Evolutionary conservation across 345 rosid species (phyloP), one percentile per base, ranked within the genome.

Genomic region (Pistacia atlantica): DNA sequence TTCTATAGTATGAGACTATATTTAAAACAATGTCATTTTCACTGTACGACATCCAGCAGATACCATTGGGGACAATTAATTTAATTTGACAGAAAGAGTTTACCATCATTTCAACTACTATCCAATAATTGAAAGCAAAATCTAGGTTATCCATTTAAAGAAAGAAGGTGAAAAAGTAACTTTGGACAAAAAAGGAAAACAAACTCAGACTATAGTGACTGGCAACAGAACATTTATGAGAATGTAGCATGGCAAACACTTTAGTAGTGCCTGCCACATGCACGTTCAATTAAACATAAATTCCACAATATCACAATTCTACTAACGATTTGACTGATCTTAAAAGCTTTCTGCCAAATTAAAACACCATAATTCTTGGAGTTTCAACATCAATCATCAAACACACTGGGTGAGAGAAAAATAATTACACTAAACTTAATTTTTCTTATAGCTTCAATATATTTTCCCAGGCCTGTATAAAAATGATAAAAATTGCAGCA

Each of bases 121-220:
- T 7, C 38, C 52, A 22, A 46, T 63, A 54, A 65, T 55, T 68
- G 13, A 67, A 22, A 3, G 59, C 59, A 20, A 58, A 42, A 42
- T 45, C 10, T 28, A 58, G n/a, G 45, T 57, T 75, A 45, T 18
- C 58, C 3, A 6, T 18, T 49, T 18, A 4, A 46, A 66, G 49
- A 56, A 31, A 16, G 28, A 75, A 74, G 51, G 52, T 11, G 17
- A 38, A 63, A 52, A 74, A 48, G 69, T 17, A 49, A 14, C 57
- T 13, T 31, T 12, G 20, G 2, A 48, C 10, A 51, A n/a, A 49
- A 65, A 20, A 28, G 58, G 65, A 20, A 74, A 31, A 46, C 70
- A 49, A 62, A 33, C n/a, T 3, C 20, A 45, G 48, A 49, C 61
- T 73, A 28, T 46, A 45, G 5, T 62, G 76, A 61, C 25, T 13